Base-by-base conservation (phyloP, 2,329 filamentous ascomycete species). In the Venturia asperata region DNA sequence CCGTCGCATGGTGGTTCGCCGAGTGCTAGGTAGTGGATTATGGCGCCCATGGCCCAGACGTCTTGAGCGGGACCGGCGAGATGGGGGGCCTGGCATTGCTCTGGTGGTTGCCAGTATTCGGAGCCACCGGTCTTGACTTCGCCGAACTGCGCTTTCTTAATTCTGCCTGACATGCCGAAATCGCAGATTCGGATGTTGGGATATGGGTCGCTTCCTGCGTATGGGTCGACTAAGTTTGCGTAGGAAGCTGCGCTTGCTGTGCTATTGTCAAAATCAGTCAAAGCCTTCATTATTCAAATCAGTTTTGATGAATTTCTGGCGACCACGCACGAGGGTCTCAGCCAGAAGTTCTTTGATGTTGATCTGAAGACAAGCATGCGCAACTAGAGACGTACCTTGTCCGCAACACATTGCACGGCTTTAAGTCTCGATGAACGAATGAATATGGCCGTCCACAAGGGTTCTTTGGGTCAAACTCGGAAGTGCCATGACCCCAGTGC, bases 31-130 rank as follows among this genome's bases (percentile, higher is more conserved):
- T 27, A 66, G 49, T 67, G 66, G 10, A 67, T 64, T 9, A 67
- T 55, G 7, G 43, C 64, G 19, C 66, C 66, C n/a, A 67, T 27
- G 17, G 64, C 64, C 66, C 66, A 67, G 24, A 67, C 41, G 45
- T 67, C 66, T 41, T 58, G 55, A 47, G 41, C 45, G 3, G 47
- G 45, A 3, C 63, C 63, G 27, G 63, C 63, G n/a, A 42, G 11
- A 17, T 56, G 21, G 3, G 63, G 56, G 5, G 60, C 13, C 17
- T 45, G 37, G 19, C 27, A 42, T 27, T 60, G 42, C 60, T 67
- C 66, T 24, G 45, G 64, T 49, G 66, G 55, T 58, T 67, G 66
- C 34, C 52, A 67, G n/a, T 45, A 30, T 30, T 41, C 30, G 3
- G 63, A 65, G 13, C 66, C 66, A 17, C 42, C 47, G 11, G 27